These are phyloP conservation scores for Saturnispora saitoi DNA, from an alignment of 805 yeast species.

Conservation along the genomic window DNA sequence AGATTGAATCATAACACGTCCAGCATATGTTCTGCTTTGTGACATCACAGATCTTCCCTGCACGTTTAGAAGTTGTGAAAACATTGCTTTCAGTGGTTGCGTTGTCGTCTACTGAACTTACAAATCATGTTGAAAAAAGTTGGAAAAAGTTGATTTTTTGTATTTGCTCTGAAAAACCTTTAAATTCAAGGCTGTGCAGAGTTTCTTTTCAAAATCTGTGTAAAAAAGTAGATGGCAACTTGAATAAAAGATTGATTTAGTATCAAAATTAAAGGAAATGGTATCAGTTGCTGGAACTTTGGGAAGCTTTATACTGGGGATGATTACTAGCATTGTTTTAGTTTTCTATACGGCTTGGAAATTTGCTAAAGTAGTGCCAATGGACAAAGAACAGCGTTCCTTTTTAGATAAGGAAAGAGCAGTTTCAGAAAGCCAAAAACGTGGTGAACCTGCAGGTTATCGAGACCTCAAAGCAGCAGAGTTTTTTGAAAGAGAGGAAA, in stretches of 20 bases:
- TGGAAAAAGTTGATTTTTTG: not conserved
- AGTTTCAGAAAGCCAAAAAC: constrained; percentile 19
- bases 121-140: not conserved
- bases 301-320: not conserved
- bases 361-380: constrained; percentile 3
- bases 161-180: not conserved
- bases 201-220: not conserved
- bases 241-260: not conserved
- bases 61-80: not conserved
- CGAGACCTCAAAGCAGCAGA: constrained; percentile 47
- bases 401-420: constrained; percentile 16
- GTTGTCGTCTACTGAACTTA: not conserved
- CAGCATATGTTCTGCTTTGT: constrained; percentile 22
- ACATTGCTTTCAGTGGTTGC: not conserved
- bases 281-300: not conserved
- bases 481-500: constrained; percentile 47
- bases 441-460: constrained; percentile 24
- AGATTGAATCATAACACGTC: constrained; percentile 23
- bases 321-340: not conserved
- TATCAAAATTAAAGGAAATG: not conserved
- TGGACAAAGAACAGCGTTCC: constrained; percentile 16
- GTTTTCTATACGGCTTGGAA: not conserved
- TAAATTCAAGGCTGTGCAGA: not conserved
- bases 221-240: not conserved
- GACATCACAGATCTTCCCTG: not conserved